These are phyloP conservation scores for Glebionis coronaria DNA, from an alignment of 129 eudicot species.

Conservation along the genomic window DNA sequence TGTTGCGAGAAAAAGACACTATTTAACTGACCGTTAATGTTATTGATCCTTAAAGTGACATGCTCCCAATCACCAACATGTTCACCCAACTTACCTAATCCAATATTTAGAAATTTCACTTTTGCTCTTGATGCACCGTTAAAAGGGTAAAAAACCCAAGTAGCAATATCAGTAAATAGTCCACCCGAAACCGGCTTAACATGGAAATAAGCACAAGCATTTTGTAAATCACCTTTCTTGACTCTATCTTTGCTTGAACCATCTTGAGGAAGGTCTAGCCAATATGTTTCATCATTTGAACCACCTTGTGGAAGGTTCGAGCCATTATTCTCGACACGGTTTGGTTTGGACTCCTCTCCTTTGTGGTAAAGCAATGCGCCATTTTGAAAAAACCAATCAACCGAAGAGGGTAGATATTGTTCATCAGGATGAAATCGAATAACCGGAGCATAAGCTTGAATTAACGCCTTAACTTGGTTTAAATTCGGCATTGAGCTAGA, in stretches of 20 bases:
- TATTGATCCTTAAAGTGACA: conserved; percentile 44
- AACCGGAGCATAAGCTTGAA: conserved; percentile 44
- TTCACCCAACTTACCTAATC: conserved; percentile 44
- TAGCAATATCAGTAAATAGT: conserved; percentile 46
- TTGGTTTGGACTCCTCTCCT: conserved; percentile 38
- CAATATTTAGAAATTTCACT: conserved; percentile 30
- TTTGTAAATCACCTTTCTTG: conserved; percentile 40
- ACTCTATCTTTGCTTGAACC: conserved; percentile 36
- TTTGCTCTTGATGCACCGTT: conserved; percentile 48
- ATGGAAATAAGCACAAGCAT: conserved; percentile 44
- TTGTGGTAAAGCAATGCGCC: conserved; percentile 43
- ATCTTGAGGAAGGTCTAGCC: conserved; percentile 52
- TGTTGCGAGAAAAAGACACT: conserved; percentile 50
- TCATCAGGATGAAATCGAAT: conserved; percentile 50
- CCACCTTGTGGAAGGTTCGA: conserved; percentile 58
- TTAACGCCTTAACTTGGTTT: conserved; percentile 35
- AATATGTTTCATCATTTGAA: conserved; percentile 40
- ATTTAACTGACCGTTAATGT: conserved; percentile 37
- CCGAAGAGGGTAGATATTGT: conserved; percentile 44
- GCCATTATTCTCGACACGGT: conserved; percentile 28
- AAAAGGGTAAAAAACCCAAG: conserved; percentile 64
- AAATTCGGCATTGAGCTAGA: conserved; percentile 38
- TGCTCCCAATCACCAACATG: conserved; percentile 67
- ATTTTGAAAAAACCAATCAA: conserved; percentile 51
- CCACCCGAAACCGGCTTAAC: conserved; percentile 44